Evolutionary conservation across 2,329 filamentous ascomycete genomes (phyloP).

Genomic region (Pseudogymnoascus sp.): DNA sequence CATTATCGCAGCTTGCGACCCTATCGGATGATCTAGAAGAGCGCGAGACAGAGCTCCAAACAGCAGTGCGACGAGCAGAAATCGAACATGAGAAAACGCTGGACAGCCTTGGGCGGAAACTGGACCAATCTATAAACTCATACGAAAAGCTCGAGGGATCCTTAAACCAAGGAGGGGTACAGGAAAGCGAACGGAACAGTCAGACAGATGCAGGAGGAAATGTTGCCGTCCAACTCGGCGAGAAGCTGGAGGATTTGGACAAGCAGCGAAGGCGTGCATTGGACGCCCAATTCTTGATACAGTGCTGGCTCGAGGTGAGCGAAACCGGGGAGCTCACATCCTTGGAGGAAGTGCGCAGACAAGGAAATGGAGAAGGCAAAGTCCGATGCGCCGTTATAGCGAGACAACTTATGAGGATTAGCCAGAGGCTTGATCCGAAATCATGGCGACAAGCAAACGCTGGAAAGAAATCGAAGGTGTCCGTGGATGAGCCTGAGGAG

Average conservation of each 20-base stretch:
- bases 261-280: slow-evolving; percentile 80
- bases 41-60: slow-evolving; percentile 82
- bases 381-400: slow-evolving; percentile 91
- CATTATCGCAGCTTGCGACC: slow-evolving; percentile 57
- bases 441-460: slow-evolving; percentile 60
- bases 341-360: slow-evolving; percentile 80
- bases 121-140: slow-evolving; percentile 83
- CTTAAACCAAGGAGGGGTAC: slow-evolving; percentile 49
- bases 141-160: slow-evolving; percentile 86
- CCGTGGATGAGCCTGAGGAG: background rate
- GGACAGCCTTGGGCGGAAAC: slow-evolving; percentile 75
- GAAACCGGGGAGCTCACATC: slow-evolving; percentile 78
- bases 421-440: slow-evolving; percentile 73
- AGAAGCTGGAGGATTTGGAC: slow-evolving; percentile 88
- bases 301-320: slow-evolving; percentile 94
- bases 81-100: slow-evolving; percentile 86
- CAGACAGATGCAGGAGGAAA: slow-evolving; percentile 55
- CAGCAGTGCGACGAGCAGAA: slow-evolving; percentile 84
- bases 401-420: slow-evolving; percentile 87
- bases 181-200: slow-evolving; percentile 40
- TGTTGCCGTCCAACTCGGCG: slow-evolving; percentile 88
- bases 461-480: slow-evolving; percentile 41
- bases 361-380: slow-evolving; percentile 82
- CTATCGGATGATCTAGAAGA: slow-evolving; percentile 79
- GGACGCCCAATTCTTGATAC: slow-evolving; percentile 89